Conservation (phyloP, 768 basidiomycete genomes). For the Hygrocybe punicea region DNA sequence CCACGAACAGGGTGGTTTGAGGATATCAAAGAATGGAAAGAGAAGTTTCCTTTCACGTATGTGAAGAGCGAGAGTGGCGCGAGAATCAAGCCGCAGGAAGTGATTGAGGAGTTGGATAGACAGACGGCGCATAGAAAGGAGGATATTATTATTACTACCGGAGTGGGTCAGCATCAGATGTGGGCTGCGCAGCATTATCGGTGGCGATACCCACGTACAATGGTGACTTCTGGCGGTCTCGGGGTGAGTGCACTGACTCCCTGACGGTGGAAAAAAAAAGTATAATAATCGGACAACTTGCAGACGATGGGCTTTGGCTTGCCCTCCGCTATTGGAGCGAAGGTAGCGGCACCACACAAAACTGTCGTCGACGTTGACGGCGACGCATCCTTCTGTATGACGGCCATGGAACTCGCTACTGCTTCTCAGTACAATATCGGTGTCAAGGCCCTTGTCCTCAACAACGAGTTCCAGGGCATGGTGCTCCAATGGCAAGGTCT, state of each 20-base stretch:
- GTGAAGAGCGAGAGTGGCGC: conserved; percentile 58
- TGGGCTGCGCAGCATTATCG: conserved; percentile 95
- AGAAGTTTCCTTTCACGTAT: conserved; percentile 86
- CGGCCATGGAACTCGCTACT: conserved; percentile 97
- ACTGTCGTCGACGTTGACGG: conserved; percentile 95
- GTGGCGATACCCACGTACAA: conserved; percentile 81
- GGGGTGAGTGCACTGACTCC: conserved; percentile 58
- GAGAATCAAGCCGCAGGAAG: conserved; percentile 93
- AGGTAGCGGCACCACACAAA: conserved; percentile 92
- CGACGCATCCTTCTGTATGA: conserved; percentile 99
- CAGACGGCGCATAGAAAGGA: conserved; percentile 81
- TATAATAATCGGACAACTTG: conserved; percentile 5
- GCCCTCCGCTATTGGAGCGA: conserved; percentile 92
- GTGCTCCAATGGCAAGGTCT: conserved; percentile 97
- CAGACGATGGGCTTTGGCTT: conserved; percentile 99
- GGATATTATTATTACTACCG: conserved; percentile 84
- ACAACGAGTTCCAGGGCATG: conserved; percentile 99
- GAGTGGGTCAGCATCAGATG: conserved; percentile 99
- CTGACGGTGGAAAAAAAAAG: background rate
- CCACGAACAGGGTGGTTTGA: conserved; percentile 79
- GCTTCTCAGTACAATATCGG: conserved; percentile 90
- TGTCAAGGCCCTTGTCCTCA: conserved; percentile 88
- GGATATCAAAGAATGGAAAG: conserved; percentile 82
- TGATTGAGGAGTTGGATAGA: conserved; percentile 85
- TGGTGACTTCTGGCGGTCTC: conserved; percentile 93